phyloP scores from a whole-genome alignment of 495 filamentous ascomycete genomes.

The Penicilliopsis zonata region DNA sequence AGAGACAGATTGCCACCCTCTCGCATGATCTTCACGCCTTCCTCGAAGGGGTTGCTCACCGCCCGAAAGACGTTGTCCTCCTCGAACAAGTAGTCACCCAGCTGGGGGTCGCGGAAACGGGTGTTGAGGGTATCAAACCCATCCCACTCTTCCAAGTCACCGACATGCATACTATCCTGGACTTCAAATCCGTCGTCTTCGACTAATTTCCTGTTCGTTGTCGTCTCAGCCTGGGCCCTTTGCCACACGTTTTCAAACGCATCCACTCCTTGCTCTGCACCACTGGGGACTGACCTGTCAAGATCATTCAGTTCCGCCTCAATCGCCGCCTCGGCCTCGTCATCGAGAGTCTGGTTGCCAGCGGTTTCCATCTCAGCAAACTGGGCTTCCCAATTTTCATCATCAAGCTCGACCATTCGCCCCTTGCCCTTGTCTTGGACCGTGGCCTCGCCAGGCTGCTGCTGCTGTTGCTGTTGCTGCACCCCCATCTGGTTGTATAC shows the following conservation, averaged over 20 bases:
- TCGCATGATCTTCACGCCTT: conserved; percentile 82
- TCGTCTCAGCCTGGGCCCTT: conserved; percentile 72
- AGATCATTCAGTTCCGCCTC: conserved; percentile 83
- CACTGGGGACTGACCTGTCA: conserved; percentile 63
- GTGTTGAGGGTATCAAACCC: conserved; percentile 54
- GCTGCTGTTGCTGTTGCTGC: conserved; percentile 35
- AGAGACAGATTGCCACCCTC: conserved; percentile 89
- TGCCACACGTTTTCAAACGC: conserved; percentile 88
- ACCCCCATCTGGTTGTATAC: conserved; percentile 16
- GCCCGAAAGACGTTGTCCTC: conserved; percentile 78
- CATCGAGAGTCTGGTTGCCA: conserved; percentile 50
- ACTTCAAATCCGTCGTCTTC: conserved; percentile 47
- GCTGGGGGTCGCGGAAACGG: conserved; percentile 53
- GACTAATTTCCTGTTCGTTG: conserved; percentile 54
- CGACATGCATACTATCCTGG: conserved; percentile 46
- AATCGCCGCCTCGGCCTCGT: conserved; percentile 61
- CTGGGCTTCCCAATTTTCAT: conserved; percentile 89
- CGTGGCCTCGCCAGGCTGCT: conserved; percentile 35
- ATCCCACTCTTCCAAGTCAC: conserved; percentile 59
- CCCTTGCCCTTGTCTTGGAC: conserved; percentile 71
- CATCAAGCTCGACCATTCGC: conserved; percentile 84
- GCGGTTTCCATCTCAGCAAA: conserved; percentile 80
- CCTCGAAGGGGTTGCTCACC: conserved; percentile 69
- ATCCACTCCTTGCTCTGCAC: conserved; percentile 45
- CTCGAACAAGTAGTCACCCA: conserved; percentile 91